Evolutionary conservation across 2,329 filamentous ascomycete genomes (phyloP).

Genomic region (Penicillium sp.): DNA sequence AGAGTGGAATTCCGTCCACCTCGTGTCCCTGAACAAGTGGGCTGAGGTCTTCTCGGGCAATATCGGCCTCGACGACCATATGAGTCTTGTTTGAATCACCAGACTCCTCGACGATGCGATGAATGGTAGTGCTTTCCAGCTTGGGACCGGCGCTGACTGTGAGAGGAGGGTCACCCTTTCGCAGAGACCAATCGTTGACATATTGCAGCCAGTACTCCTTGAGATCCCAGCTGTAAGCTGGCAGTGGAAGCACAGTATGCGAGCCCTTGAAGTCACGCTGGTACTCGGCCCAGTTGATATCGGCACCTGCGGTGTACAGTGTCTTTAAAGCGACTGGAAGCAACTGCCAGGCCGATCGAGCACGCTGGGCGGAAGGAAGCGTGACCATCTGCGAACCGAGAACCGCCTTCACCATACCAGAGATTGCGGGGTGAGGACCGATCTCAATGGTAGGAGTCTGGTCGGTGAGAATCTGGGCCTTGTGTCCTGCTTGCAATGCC

Average conservation of each 20-base stretch:
- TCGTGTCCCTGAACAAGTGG: constrained; percentile 24
- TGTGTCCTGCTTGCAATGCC: constrained; percentile 61
- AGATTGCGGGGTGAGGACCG: constrained; percentile 62
- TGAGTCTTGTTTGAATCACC: background rate
- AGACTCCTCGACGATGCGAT: constrained; percentile 16
- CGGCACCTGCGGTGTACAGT: background rate
- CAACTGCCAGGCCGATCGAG: background rate
- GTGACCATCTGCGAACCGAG: background rate
- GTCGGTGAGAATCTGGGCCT: constrained; percentile 60
- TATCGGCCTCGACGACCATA: constrained; percentile 20
- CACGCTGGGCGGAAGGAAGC: background rate
- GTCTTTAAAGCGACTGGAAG: background rate
- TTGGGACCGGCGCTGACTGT: background rate
- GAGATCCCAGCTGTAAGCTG: constrained; percentile 15
- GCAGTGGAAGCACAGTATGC: background rate
- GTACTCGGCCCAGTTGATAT: background rate
- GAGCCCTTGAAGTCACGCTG: background rate
- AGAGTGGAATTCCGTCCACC: constrained; percentile 27
- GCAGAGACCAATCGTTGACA: constrained; percentile 3
- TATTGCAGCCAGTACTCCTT: constrained; percentile 18
- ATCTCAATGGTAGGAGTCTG: constrained; percentile 72
- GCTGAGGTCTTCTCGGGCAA: constrained; percentile 17
- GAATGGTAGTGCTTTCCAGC: constrained; percentile 11
- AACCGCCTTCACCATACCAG: background rate
- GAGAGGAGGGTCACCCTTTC: background rate